Percentiles rank a stretch among this genome's conserved stretches.
Conservation (phyloP, 2,329 filamentous ascomycete species). For the Dothideomycetes sp. region DNA sequence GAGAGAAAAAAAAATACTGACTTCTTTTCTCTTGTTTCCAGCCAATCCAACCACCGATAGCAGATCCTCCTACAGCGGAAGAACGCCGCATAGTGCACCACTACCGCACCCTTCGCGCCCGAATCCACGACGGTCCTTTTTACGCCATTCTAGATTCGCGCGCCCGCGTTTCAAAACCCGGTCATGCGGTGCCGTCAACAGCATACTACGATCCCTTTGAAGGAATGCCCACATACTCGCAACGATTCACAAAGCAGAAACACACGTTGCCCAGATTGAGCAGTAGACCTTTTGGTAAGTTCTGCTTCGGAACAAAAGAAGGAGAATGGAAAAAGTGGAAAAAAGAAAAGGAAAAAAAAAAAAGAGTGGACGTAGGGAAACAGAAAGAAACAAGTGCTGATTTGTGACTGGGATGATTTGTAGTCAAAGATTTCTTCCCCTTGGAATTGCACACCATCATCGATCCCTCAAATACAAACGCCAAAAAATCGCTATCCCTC, state of each 20-base stretch:
- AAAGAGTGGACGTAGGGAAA: too few relatives aligned
- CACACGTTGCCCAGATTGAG: constrained; percentile 46
- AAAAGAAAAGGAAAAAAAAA: too few relatives aligned
- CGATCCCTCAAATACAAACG: too few relatives aligned
- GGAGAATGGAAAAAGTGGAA: too few relatives aligned
- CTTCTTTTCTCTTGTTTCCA: too few relatives aligned
- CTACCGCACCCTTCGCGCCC: constrained; percentile 44
- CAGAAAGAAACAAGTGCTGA: too few relatives aligned
- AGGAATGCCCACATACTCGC: constrained; percentile 49
- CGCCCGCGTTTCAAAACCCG: constrained; percentile 31
- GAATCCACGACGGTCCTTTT: constrained; percentile 50
- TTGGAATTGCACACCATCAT: constrained; percentile 48
- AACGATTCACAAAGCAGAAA: constrained; percentile 49
- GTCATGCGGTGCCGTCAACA: constrained; percentile 18
- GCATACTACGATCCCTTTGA: constrained; percentile 52
- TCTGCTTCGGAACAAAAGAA: too few relatives aligned
- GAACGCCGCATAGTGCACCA: constrained; percentile 42
- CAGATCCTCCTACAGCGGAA: constrained; percentile 30
- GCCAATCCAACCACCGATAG: constrained; percentile 26
- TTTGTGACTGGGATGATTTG: too few relatives aligned
- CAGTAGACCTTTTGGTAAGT: constrained; percentile 45
- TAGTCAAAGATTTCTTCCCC: constrained; percentile 50
- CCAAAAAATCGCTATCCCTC: too few relatives aligned
- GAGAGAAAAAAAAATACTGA: too few relatives aligned
- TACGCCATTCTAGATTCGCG: constrained; percentile 47